Base-by-base conservation (phyloP, 1,284 basidiomycete genomes). In the Ceratobasidium sp. region DNA sequence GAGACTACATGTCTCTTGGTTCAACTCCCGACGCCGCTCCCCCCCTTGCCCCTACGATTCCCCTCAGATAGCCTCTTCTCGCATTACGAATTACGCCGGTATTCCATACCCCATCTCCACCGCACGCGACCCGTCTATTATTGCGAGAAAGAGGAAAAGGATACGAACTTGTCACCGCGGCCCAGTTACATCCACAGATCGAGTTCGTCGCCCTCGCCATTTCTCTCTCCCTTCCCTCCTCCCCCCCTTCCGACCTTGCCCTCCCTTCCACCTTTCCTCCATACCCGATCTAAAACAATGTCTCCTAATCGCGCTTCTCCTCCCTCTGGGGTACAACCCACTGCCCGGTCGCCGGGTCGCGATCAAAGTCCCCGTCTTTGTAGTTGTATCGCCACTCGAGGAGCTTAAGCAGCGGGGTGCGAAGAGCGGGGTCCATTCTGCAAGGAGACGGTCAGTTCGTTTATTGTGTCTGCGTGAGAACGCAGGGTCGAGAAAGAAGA, bases 311-410 rank as follows among this genome's bases (percentile, higher is more conserved):
- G n/a, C 49, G 49, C 49, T 67, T 67, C 64, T 67, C 64, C 11
- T 67, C 64, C 23, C 64, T 41, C 18, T 49, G 49, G 23, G 49
- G 64, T 14, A 26, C 38, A 23, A 67, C 52, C 64, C 64, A 67
- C 35, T 67, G 64, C 26, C 64, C 64, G 8, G 64, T 67, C 7
- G 30, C 64, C 3, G 64, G 64, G 30, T 67, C 64, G 2, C 64
- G 49, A 26, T 67, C 64, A 13, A 67, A 67, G 28, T 67, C 64
- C 8, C 64, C 64, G 41, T 67, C 64, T 44, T 46, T 38, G 50
- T 67, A 67, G 35, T 50, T 50, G 50, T 67, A 67, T 55, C 64
- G 16, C 64, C 64, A 67, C 55, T 67, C 64, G 50, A 67, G 64
- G 18, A 67, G 64, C 50, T 67, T 67, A 50, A 67, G 64, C n/a